Base-by-base conservation (phyloP, 352 stramenopile genomes). In the Pythium coloratum region DNA sequence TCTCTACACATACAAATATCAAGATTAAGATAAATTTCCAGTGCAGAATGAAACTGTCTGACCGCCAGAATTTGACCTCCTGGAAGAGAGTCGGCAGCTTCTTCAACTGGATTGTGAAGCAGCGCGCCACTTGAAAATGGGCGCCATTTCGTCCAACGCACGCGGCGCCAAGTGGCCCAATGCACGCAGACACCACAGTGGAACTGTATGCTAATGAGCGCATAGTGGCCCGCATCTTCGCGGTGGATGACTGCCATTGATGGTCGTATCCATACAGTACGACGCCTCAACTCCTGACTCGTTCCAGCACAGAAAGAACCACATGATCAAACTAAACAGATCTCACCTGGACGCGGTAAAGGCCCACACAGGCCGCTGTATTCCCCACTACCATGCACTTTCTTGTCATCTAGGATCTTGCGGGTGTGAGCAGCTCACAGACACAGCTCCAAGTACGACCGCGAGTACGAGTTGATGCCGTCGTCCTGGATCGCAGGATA, bases 401-500 rank as follows among this genome's bases (percentile, higher is more conserved):
- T 20, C 44, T 3, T 50, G 44, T 50, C 24, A 50, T 8, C 42
- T 28, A 5, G 42, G 42, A 50, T 6, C 16, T 26, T 0, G 42
- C 26, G 42, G 42, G n/a, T 47, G 40, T 10, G 46, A 24, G 1
- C 14, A 18, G 12, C 18, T 64, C 81, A 94, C 62, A 96, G 75
- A 69, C 81, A 90, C 30, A 94, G 71, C 64, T 99, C 96, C 54
- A 99, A 80, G 56, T 98, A 97, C 42, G 96, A 98, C 59, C 96
- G 89, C 55, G 82, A 89, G 82, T 99, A 99, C 32, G 81, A 86
- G 75, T 99, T 99, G 42, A 97, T 83, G 30, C 82, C 93, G 73
- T 99, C 97, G 70, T 99, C 90, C 58, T 98, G 89, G 30, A 99
- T 89, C 51, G 83, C 75, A 24, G 98, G 98, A 72, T 99, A 99